phyloP scores from a whole-genome alignment of 1,284 basidiomycete species.

The Cryptococcus neoformans region DNA sequence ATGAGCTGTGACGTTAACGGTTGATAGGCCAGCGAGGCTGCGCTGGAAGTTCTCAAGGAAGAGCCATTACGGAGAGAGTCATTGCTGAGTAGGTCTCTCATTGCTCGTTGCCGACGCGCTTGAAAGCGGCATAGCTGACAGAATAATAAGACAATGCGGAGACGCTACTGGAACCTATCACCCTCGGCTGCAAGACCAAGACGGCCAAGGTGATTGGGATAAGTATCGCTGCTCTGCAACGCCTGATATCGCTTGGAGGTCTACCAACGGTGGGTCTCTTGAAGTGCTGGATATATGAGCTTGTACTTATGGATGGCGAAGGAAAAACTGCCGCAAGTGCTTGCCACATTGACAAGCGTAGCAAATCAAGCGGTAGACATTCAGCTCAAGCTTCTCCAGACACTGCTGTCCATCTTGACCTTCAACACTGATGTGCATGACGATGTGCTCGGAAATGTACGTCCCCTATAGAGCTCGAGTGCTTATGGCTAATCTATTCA shows the following conservation, averaged over 20 bases:
- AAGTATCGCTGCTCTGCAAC: constrained; percentile 84
- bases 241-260: constrained; percentile 80
- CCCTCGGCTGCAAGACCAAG: constrained; percentile 90
- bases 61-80: constrained; percentile 56
- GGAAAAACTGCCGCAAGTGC: constrained; percentile 70
- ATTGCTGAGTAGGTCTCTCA: constrained; percentile 17
- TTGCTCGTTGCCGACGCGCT: too few relatives aligned
- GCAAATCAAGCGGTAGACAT: constrained; percentile 92
- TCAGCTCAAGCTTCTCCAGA: constrained; percentile 87
- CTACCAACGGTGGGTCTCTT: constrained; percentile 58
- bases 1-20: background rate
- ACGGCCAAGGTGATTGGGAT: constrained; percentile 92
- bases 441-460: constrained; percentile 64
- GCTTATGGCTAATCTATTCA: background rate
- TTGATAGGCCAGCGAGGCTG: constrained; percentile 69
- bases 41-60: constrained; percentile 70
- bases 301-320: constrained; percentile 38
- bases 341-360: constrained; percentile 78
- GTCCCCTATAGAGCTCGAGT: constrained; percentile 23
- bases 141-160: constrained; percentile 62
- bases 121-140: background rate
- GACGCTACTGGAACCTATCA: constrained; percentile 80
- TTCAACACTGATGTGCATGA: constrained; percentile 80
- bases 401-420: constrained; percentile 80
- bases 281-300: background rate